Evolutionary conservation across 768 basidiomycete genomes (phyloP).

Genomic region (Lentinula detonsa): DNA sequence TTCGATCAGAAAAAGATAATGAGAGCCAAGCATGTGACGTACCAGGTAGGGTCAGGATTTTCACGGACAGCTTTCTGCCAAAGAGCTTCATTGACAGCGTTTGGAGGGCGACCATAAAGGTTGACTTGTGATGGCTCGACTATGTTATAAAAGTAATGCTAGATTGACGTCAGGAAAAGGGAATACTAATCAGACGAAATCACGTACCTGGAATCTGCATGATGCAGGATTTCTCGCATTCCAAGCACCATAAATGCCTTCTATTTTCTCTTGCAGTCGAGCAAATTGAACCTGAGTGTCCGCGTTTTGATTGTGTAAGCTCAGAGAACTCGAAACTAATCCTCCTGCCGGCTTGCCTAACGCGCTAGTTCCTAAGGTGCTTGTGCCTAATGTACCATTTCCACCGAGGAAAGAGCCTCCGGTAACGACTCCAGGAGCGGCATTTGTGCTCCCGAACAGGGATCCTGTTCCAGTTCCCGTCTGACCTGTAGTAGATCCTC

Average conservation of each 20-base stretch:
- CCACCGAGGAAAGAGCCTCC: slow-evolving; percentile 11
- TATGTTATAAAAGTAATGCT: slow-evolving; percentile 84
- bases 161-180: not conserved
- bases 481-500: slow-evolving; percentile 8
- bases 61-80: slow-evolving; percentile 79
- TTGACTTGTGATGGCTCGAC: slow-evolving; percentile 64
- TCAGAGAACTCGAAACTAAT: slow-evolving; percentile 27
- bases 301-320: slow-evolving; percentile 38
- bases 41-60: slow-evolving; percentile 81
- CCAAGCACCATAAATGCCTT: slow-evolving; percentile 66
- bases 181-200: not conserved
- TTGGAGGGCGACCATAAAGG: slow-evolving; percentile 65
- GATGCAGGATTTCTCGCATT: slow-evolving; percentile 40
- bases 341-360: slow-evolving; percentile 17
- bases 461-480: not conserved
- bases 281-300: slow-evolving; percentile 57
- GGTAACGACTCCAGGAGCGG: slow-evolving; percentile 21
- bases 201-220: slow-evolving; percentile 75
- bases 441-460: slow-evolving; percentile 26
- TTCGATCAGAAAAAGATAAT: not conserved
- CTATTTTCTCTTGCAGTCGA: slow-evolving; percentile 51
- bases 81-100: slow-evolving; percentile 61
- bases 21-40: slow-evolving; percentile 15
- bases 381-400: slow-evolving; percentile 21
- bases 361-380: slow-evolving; percentile 20